Evolutionary conservation across 805 yeast species (phyloP).

Genomic region (Wickerhamomyces mucosus): DNA sequence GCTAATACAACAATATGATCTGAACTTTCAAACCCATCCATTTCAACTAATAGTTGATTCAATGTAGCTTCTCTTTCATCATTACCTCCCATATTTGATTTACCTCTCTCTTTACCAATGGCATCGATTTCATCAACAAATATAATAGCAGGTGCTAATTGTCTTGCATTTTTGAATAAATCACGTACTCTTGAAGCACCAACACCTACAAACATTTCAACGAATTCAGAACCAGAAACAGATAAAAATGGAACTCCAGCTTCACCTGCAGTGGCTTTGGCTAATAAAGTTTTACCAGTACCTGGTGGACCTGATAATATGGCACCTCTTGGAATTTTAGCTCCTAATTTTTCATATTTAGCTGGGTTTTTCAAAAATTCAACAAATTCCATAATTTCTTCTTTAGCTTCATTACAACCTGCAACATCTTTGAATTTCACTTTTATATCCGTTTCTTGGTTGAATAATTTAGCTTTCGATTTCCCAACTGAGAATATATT

Average conservation of each 20-base stretch:
- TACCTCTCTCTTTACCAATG: slow-evolving; percentile 77
- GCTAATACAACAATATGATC: slow-evolving; percentile 92
- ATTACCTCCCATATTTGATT: slow-evolving; percentile 69
- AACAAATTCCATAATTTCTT: slow-evolving; percentile 93
- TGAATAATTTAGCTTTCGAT: slow-evolving; percentile 70
- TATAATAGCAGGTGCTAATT: slow-evolving; percentile 82
- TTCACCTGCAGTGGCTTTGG: slow-evolving; percentile 95
- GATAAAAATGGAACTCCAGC: slow-evolving; percentile 90
- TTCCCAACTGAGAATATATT: slow-evolving; percentile 74
- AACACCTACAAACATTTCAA: slow-evolving; percentile 96
- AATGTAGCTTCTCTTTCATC: slow-evolving; percentile 92
- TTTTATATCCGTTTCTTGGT: slow-evolving; percentile 75
- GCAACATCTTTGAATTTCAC: slow-evolving; percentile 85
- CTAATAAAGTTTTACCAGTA: slow-evolving; percentile 88
- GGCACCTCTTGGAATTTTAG: slow-evolving; percentile 93
- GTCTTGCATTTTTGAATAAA: slow-evolving; percentile 80
- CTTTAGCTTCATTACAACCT: slow-evolving; percentile 90
- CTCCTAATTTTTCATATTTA: slow-evolving; percentile 82
- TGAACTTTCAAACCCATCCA: slow-evolving; percentile 87
- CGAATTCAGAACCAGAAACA: slow-evolving; percentile 90
- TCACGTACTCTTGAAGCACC: slow-evolving; percentile 95
- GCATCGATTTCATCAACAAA: slow-evolving; percentile 96
- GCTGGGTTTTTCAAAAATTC: slow-evolving; percentile 77
- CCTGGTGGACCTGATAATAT: slow-evolving; percentile 94
- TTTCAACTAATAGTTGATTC: slow-evolving; percentile 86